Percentiles rank a stretch among this genome's conserved stretches.
phyloP scores from a whole-genome alignment of 2,329 filamentous ascomycete genomes.

The Alternaria sp. region DNA sequence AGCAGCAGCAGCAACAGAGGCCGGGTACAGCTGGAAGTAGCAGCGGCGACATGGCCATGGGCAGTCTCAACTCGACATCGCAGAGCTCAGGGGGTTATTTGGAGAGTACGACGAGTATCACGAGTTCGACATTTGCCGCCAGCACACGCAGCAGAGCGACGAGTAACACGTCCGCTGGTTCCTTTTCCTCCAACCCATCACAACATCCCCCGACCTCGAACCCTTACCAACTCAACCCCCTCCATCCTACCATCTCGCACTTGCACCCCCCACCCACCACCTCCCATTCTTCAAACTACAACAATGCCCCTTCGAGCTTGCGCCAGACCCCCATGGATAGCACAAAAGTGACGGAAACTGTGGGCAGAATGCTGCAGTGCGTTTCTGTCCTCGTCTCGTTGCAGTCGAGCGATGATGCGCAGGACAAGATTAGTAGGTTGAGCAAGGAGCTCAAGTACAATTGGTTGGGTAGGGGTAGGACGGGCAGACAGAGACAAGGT shows the following conservation, averaged over 20 bases:
- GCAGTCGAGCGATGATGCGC: conserved; percentile 74
- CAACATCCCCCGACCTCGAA: not conserved
- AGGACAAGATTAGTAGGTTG: conserved; percentile 82
- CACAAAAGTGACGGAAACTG: conserved; percentile 90
- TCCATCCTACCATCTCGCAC: conserved; percentile 1
- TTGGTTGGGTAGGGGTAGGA: conserved; percentile 91
- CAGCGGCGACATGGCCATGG: conserved; percentile 54
- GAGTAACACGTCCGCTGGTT: conserved; percentile 75
- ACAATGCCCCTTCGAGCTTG: conserved; percentile 27
- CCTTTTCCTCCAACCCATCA: conserved; percentile 52
- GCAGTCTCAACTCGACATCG: conserved; percentile 69
- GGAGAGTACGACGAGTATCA: conserved; percentile 69
- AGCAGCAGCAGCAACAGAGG: conserved; percentile 23
- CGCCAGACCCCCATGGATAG: conserved; percentile 54
- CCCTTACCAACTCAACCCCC: not conserved
- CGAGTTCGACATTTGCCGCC: conserved; percentile 55
- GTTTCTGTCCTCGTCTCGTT: conserved; percentile 88
- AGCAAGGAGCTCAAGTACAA: conserved; percentile 93
- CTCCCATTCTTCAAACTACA: conserved; percentile 10
- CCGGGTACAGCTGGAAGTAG: conserved; percentile 45
- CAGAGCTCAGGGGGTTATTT: conserved; percentile 79
- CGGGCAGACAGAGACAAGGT: conserved; percentile 86
- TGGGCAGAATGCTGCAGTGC: conserved; percentile 95
- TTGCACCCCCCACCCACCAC: conserved; percentile 26
- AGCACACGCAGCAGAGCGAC: conserved; percentile 77